Evolutionary conservation across 129 eudicot species (phyloP).

Genomic region (sunflower (Helianthus annuus)): DNA sequence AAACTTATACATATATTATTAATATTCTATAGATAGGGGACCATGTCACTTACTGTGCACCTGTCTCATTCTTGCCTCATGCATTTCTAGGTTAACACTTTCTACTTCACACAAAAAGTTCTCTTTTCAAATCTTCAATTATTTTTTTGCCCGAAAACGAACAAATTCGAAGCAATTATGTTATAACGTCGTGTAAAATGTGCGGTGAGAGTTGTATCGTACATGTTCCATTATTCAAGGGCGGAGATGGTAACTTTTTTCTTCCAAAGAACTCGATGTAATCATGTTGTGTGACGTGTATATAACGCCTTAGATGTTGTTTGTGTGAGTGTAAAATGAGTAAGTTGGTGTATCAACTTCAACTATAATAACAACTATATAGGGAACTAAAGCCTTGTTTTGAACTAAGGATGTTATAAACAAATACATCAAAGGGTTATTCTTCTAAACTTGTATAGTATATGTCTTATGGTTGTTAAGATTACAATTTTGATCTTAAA

Average conservation of each 20-base stretch:
- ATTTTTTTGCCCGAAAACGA: slow-evolving; percentile 11
- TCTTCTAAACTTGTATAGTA: not conserved
- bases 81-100: slow-evolving; percentile 18
- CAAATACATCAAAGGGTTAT: not conserved
- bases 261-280: not conserved
- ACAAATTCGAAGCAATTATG: slow-evolving; percentile 12
- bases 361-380: not conserved
- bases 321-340: not conserved
- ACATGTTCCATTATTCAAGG: not conserved
- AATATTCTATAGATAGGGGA: slow-evolving; percentile 29
- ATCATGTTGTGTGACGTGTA: not conserved
- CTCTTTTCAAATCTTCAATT: slow-evolving; percentile 25
- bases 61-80: slow-evolving; percentile 25
- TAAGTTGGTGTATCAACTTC: not conserved
- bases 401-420: not conserved
- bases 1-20: slow-evolving; percentile 11
- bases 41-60: slow-evolving; percentile 32
- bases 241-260: not conserved
- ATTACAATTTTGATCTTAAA: not conserved
- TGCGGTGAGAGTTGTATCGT: slow-evolving; percentile 15
- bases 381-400: not conserved
- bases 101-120: slow-evolving; percentile 10
- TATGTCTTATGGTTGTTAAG: not conserved
- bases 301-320: not conserved
- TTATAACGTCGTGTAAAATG: slow-evolving; percentile 8